Evolutionary conservation across 495 filamentous ascomycete species (phyloP).

Genomic region (Aspergillus olivimuriae): DNA sequence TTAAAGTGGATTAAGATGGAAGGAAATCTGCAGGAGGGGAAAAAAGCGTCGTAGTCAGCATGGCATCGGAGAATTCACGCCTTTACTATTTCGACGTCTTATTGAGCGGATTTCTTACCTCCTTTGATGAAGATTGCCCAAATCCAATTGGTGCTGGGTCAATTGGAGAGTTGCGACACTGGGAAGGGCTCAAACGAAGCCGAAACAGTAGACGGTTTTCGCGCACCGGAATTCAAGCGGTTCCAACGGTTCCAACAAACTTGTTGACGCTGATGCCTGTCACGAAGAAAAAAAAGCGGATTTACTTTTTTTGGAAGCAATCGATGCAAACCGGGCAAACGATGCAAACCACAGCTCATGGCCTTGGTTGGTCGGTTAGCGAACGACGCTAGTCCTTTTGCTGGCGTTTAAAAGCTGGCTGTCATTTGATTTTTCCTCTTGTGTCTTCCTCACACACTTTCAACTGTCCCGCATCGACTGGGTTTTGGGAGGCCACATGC

Average conservation of each 20-base stretch:
- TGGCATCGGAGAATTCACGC: constrained; percentile 3
- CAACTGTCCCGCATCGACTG: no score
- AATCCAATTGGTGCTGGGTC: no score
- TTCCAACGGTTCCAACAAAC: no score
- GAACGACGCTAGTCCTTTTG: no score
- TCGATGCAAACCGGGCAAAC: constrained; percentile 29
- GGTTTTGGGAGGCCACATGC: no score
- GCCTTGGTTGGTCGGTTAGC: constrained; percentile 17
- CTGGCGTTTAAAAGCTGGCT: no score
- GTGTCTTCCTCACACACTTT: not conserved
- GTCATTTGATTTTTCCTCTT: not conserved
- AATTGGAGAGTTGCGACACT: no score
- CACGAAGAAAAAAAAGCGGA: constrained; percentile 11
- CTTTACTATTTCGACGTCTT: constrained; percentile 6
- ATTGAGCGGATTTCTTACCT: constrained; percentile 3
- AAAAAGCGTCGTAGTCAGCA: not conserved
- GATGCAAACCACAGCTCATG: constrained; percentile 1
- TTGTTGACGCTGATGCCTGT: no score
- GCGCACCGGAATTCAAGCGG: no score
- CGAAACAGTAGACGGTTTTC: no score
- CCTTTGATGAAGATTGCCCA: not conserved
- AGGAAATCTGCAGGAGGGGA: constrained; percentile 1
- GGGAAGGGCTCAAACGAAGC: no score
- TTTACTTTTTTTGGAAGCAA: constrained; percentile 12
- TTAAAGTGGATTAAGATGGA: not conserved